Conservation (phyloP, 139 green algal species). For the Chlamydomonas sphaeroides region DNA sequence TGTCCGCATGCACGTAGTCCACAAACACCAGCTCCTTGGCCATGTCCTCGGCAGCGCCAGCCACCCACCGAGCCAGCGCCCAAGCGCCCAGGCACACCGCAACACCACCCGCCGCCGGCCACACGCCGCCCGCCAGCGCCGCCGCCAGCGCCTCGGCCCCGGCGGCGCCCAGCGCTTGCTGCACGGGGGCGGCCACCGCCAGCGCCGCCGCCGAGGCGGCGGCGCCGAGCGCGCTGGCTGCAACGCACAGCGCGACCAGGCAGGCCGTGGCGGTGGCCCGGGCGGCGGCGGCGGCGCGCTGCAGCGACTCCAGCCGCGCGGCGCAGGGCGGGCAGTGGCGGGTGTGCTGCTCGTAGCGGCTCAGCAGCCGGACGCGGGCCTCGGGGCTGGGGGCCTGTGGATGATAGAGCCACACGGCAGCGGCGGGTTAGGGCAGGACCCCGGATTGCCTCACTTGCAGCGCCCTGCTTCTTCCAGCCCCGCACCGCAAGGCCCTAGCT, state of each 20-base stretch:
- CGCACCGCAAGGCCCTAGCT: not conserved
- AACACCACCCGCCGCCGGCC: not conserved
- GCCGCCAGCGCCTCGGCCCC: not conserved
- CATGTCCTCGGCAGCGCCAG: not conserved
- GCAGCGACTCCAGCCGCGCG: not conserved
- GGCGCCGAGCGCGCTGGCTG: not conserved
- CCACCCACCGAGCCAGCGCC: not conserved
- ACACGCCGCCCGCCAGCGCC: not conserved
- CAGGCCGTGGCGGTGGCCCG: too few species aligned
- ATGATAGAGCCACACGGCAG: not conserved
- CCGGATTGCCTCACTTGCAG: too few species aligned
- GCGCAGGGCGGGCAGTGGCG: constrained; percentile 21
- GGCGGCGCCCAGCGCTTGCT: not conserved
- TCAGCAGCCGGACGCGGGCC: not conserved
- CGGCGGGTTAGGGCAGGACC: too few species aligned
- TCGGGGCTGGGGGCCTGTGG: not conserved
- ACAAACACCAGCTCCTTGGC: not conserved
- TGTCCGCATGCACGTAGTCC: constrained; percentile 27
- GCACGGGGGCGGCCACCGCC: not conserved
- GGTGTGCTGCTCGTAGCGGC: constrained; percentile 29
- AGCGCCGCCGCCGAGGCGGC: not conserved
- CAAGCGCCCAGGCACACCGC: too few species aligned
- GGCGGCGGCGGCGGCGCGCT: not conserved
- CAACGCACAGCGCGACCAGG: not conserved
- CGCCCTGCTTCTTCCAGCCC: not conserved